These are phyloP conservation scores for Macaranga tanarius DNA, from an alignment of 441 rosid genomes.

Conservation along the genomic window DNA sequence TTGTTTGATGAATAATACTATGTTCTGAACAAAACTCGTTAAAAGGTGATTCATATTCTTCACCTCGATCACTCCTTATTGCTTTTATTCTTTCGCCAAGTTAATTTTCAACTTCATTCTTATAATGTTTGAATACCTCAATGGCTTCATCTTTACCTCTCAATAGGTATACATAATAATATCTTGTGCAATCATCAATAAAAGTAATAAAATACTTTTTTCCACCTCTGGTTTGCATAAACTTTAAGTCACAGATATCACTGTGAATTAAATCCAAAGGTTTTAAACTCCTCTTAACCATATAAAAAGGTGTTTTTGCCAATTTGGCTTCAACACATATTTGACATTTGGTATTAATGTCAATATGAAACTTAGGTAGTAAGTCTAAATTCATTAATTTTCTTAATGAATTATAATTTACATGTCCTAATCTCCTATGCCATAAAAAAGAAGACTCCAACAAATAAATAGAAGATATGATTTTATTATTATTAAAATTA, in stretches of 20 bases:
- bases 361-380: too few relatives aligned
- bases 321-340: background rate
- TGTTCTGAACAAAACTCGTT: background rate
- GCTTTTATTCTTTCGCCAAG: background rate
- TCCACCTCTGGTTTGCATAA: background rate
- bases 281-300: background rate
- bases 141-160: conserved; percentile 13
- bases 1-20: background rate
- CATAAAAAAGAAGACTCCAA: background rate
- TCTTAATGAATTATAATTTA: background rate
- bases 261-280: background rate
- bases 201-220: background rate
- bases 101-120: background rate
- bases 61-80: background rate
- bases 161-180: conserved; percentile 11
- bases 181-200: background rate
- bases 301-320: background rate
- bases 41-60: background rate
- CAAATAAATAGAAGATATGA: background rate
- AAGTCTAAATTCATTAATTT: too few relatives aligned
- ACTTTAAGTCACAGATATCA: conserved; percentile 1
- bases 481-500: conserved; percentile 11
- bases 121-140: background rate
- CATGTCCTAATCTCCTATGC: background rate
- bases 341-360: too few relatives aligned